Evolutionary conservation across 1,139 yeast genomes (phyloP).

Genomic region (Tardiomyces blankii): DNA sequence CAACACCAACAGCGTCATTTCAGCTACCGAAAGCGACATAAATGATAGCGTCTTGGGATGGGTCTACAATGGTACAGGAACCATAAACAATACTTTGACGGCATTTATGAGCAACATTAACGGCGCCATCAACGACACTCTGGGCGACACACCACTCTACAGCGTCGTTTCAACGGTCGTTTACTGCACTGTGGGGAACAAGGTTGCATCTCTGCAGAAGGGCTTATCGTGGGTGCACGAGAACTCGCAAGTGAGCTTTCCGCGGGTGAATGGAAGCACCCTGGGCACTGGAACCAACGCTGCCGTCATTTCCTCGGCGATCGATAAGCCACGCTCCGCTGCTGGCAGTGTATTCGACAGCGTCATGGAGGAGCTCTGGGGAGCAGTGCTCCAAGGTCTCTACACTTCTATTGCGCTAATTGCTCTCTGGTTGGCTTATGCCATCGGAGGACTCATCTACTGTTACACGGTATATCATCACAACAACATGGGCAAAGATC

Average conservation of each 20-base stretch:
- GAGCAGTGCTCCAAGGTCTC: not conserved
- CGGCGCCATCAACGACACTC: conserved; percentile 39
- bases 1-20: conserved; percentile 39
- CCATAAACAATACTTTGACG: conserved; percentile 45
- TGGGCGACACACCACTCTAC: conserved; percentile 58
- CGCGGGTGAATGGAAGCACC: conserved; percentile 31
- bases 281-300: not conserved
- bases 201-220: conserved; percentile 48
- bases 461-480: not conserved
- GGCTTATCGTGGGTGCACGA: conserved; percentile 75
- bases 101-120: conserved; percentile 42
- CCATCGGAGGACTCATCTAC: not conserved
- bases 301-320: not conserved
- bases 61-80: conserved; percentile 42
- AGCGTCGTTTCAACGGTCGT: conserved; percentile 50
- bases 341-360: not conserved
- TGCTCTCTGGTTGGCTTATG: not conserved
- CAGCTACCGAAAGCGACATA: conserved; percentile 34
- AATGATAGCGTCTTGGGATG: conserved; percentile 61
- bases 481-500: not conserved
- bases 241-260: conserved; percentile 49
- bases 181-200: conserved; percentile 69
- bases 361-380: not conserved
- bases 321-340: not conserved
- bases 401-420: not conserved